Percentiles rank a stretch among this genome's conserved stretches.
These are phyloP conservation scores for Yamadazyma sp. DNA, from an alignment of 805 yeast genomes.

Conservation along the genomic window DNA sequence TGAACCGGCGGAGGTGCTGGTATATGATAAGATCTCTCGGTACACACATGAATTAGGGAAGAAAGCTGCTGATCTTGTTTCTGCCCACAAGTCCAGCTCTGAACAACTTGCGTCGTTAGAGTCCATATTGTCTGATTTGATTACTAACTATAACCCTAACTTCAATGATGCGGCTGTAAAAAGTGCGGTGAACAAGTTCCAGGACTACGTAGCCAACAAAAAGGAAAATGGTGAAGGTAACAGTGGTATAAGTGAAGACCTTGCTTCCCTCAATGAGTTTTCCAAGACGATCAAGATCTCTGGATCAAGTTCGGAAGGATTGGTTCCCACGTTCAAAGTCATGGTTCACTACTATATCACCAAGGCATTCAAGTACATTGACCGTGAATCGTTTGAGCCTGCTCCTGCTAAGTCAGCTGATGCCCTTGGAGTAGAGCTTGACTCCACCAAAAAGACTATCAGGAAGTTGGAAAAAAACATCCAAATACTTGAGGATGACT, in stretches of 20 bases:
- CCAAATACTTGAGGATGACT: conserved; percentile 20
- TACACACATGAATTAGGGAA: conserved; percentile 1
- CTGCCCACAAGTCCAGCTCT: not conserved
- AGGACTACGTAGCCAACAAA: conserved; percentile 46
- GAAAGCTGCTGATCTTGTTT: not conserved
- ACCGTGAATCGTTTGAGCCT: conserved; percentile 6
- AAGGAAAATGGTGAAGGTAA: not conserved
- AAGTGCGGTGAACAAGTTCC: conserved; percentile 57
- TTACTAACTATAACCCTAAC: conserved; percentile 69
- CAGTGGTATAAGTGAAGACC: conserved; percentile 1
- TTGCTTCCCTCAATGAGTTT: conserved; percentile 9
- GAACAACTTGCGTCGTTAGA: conserved; percentile 38
- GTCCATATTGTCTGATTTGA: conserved; percentile 47
- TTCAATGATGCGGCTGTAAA: conserved; percentile 88
- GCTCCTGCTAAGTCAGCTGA: not conserved
- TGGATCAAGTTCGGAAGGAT: not conserved
- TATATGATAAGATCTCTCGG: conserved; percentile 18
- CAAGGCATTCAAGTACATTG: conserved; percentile 10
- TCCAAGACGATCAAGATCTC: conserved; percentile 9
- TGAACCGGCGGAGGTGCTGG: conserved; percentile 10
- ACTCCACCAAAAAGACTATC: conserved; percentile 15
- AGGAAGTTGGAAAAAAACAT: conserved; percentile 17
- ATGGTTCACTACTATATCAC: conserved; percentile 27
- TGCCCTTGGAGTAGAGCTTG: conserved; percentile 6
- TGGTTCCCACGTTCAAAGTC: conserved; percentile 10